These are phyloP conservation scores for Pythium phragmitis DNA, from an alignment of 352 stramenopile genomes.

Conservation along the genomic window DNA sequence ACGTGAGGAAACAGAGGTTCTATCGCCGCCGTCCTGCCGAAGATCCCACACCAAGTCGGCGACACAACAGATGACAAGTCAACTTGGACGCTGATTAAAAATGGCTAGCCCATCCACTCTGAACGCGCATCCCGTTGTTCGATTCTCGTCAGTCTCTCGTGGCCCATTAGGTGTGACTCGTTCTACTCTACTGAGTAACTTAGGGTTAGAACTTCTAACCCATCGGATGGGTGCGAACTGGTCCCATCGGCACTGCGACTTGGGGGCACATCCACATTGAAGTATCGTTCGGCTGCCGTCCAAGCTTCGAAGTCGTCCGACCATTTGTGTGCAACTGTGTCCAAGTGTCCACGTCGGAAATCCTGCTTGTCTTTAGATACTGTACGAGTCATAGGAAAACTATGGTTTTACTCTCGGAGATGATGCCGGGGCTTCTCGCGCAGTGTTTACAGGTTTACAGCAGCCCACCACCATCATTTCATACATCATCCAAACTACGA, in stretches of 20 bases:
- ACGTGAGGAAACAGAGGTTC: neutral
- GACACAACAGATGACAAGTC: slow-evolving; percentile 11
- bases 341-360: neutral
- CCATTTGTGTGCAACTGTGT: too few relatives aligned
- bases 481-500: too few relatives aligned
- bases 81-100: slow-evolving; percentile 17
- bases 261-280: neutral
- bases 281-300: neutral
- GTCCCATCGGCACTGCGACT: neutral
- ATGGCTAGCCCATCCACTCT: neutral
- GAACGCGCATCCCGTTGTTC: neutral
- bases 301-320: too few relatives aligned
- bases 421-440: too few relatives aligned
- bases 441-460: too few relatives aligned
- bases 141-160: slow-evolving; percentile 7
- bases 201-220: too few relatives aligned
- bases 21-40: neutral
- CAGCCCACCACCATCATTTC: too few relatives aligned
- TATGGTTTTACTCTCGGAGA: too few relatives aligned
- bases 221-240: neutral
- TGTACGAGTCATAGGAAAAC: too few relatives aligned
- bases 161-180: too few relatives aligned
- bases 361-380: too few relatives aligned
- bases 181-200: too few relatives aligned
- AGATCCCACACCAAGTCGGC: neutral